Evolutionary conservation across 139 green algal species (phyloP).

Genomic region (Chlamydomonas applanata): DNA sequence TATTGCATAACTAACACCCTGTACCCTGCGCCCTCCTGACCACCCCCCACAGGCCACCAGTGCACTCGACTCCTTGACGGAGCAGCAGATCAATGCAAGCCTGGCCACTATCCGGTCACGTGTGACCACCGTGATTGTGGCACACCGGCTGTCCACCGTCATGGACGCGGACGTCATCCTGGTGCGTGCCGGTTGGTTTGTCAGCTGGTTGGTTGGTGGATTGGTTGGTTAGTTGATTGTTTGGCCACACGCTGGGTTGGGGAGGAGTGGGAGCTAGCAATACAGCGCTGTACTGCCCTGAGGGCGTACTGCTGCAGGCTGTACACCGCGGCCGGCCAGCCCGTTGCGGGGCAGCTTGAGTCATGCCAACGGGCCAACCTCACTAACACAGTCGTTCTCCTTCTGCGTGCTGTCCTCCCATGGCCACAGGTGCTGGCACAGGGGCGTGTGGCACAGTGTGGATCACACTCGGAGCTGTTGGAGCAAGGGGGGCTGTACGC

Average conservation of each 20-base stretch:
- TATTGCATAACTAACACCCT: no score
- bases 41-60: slow-evolving; percentile 47
- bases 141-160: slow-evolving; percentile 85
- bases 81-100: slow-evolving; percentile 48
- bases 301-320: neutral
- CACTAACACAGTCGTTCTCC: no score
- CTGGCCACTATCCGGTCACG: slow-evolving; percentile 37
- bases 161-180: slow-evolving; percentile 82
- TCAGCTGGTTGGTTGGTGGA: no score
- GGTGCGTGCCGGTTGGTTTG: slow-evolving; percentile 28
- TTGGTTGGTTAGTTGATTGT: no score
- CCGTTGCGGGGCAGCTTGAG: no score
- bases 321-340: no score
- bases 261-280: neutral
- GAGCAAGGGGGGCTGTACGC: slow-evolving; percentile 59
- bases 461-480: slow-evolving; percentile 76
- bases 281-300: neutral
- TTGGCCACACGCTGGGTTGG: no score
- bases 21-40: no score
- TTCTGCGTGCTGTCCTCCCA: neutral
- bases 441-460: slow-evolving; percentile 67
- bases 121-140: slow-evolving; percentile 81
- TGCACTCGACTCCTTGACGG: slow-evolving; percentile 57
- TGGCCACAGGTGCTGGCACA: slow-evolving; percentile 37
- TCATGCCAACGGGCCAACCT: no score